These are phyloP conservation scores for Ajuga reptans DNA, from an alignment of 305 asterid genomes.

Conservation along the genomic window DNA sequence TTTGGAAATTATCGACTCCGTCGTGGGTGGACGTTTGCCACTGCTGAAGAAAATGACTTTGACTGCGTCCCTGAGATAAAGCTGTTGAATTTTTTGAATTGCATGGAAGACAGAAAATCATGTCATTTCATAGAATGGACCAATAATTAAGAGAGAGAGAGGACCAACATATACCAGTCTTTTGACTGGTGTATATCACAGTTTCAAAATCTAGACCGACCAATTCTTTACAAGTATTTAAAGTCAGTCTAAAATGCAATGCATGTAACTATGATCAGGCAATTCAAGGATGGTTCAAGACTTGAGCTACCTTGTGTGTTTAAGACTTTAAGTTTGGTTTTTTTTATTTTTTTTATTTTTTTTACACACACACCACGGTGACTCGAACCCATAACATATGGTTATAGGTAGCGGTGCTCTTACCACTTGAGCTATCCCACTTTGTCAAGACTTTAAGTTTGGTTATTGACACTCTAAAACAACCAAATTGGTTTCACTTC, in stretches of 20 bases:
- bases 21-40: constrained; percentile 59
- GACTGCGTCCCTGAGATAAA: constrained; percentile 45
- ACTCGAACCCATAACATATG: too few relatives aligned
- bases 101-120: constrained; percentile 15
- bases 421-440: too few relatives aligned
- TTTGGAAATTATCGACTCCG: constrained; percentile 37
- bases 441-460: too few relatives aligned
- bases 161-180: background rate
- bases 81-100: constrained; percentile 32
- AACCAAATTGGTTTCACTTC: background rate
- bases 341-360: too few relatives aligned
- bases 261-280: background rate
- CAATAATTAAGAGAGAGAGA: background rate
- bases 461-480: too few relatives aligned
- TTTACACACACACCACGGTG: too few relatives aligned
- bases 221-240: background rate
- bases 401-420: too few relatives aligned
- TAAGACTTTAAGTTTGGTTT: background rate
- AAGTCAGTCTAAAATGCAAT: background rate
- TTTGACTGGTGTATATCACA: background rate
- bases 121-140: background rate
- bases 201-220: background rate
- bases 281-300: background rate
- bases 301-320: too few relatives aligned
- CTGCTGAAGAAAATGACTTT: constrained; percentile 45